phyloP scores from a whole-genome alignment of 345 rosid genomes.

The Aegle marmelos region DNA sequence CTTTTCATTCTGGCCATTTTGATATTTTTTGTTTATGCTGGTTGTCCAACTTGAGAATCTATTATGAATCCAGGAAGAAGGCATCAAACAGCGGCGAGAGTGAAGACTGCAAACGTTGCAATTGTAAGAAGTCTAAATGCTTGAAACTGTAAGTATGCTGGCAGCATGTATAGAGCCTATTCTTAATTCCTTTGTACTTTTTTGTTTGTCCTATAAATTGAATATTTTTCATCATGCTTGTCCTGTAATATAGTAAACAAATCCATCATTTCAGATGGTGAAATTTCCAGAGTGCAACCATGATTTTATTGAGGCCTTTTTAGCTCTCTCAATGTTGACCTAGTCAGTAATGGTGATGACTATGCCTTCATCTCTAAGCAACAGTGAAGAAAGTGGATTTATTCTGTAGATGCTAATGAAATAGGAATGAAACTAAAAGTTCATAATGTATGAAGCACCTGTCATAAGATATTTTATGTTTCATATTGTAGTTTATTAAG shows the following conservation, averaged over 20 bases:
- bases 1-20: background rate
- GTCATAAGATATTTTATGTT: background rate
- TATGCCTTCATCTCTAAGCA: background rate
- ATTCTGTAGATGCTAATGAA: background rate
- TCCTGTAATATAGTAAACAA: background rate
- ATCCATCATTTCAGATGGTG: background rate
- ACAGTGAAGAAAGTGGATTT: background rate
- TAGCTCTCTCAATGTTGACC: background rate
- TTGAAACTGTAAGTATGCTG: slow-evolving; percentile 46
- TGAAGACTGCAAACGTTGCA: slow-evolving; percentile 38
- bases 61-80: slow-evolving; percentile 21
- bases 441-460: background rate
- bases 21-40: background rate
- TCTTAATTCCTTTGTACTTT: background rate
- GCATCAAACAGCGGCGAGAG: slow-evolving; percentile 10
- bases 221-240: background rate
- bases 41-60: background rate
- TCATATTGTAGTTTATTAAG: background rate
- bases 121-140: slow-evolving; percentile 42
- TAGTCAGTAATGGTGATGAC: too few relatives aligned
- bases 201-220: background rate
- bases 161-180: background rate
- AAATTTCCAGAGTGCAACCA: background rate
- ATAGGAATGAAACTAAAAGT: background rate
- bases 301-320: background rate